Evolutionary conservation across 441 rosid genomes (phyloP), one percentile per base, ranked within the genome.

Genomic region (Syzygium malaccense): DNA sequence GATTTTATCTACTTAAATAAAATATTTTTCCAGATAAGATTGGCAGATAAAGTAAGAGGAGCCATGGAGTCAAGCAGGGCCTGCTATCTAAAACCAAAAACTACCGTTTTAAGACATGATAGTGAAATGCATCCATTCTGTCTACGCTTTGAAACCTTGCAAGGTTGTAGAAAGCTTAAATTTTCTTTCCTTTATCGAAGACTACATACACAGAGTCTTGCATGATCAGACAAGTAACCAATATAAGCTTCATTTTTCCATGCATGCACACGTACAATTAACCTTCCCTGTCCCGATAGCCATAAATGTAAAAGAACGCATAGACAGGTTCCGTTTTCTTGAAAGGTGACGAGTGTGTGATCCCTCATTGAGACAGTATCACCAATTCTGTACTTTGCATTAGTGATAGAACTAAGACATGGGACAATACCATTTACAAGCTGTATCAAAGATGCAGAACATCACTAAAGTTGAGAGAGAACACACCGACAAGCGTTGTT

Each of bases 401-500:
- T 75, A 23, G 28, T 12, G 17, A 11, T 41, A 75, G 83, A 71
- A 23, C 51, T 20, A 75, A 37, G 49, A 75, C 12, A 33, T 55
- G 64, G 48, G 15, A 30, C 19, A 8, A 8, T 48, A 68, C 30
- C 15, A 87, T 19, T 79, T 87, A 68, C 55, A 37, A 88, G 85
- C 19, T 51, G 23, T 20, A 57, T 26, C n/a, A 85, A 80, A 86
- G 84, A 86, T 66, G 68, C 55, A 19, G 45, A 79, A 23, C 45
- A 87, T 49, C 30, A 54, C 83, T 37, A 87, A 83, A 53, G 83
- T 53, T 48, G 86, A 75, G 85, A 85, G 32, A 64, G 88, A 90
- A 93, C 98, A 87, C 94, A 98, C 99, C 92, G 99, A 97, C 88
- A 96, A 91, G 87, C 99, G 99, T 91, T 97, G 99, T 92, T 98